These are phyloP conservation scores for Solanum lycopersicoides DNA, from an alignment of 257 asterid genomes.

Conservation along the genomic window DNA sequence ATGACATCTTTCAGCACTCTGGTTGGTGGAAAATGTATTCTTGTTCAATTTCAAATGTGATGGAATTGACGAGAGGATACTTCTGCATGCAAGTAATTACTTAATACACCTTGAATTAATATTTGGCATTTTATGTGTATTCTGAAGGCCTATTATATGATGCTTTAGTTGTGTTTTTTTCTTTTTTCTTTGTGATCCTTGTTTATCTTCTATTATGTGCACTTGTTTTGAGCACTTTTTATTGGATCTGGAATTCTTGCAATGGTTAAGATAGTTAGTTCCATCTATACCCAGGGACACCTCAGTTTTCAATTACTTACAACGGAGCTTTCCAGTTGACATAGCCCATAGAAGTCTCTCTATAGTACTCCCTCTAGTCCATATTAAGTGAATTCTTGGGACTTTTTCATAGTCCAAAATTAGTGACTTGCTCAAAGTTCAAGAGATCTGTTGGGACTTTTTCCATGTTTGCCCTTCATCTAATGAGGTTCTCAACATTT, in stretches of 20 bases:
- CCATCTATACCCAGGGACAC: not conserved
- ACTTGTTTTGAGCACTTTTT: not conserved
- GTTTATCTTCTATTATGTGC: not conserved
- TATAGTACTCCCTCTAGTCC: not conserved
- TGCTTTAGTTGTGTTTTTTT: not conserved
- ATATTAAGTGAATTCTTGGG: no score
- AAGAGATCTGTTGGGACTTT: no score
- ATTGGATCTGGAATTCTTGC: not conserved
- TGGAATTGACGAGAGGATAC: slow-evolving; percentile 36
- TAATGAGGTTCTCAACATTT: no score
- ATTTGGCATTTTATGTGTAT: not conserved
- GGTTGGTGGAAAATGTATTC: slow-evolving; percentile 83
- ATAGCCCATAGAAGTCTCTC: not conserved
- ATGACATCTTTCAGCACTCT: slow-evolving; percentile 47
- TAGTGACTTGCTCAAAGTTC: no score
- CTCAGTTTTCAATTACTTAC: not conserved
- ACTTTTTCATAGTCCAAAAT: no score
- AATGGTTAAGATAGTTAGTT: not conserved
- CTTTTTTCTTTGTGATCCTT: not conserved
- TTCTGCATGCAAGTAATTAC: slow-evolving; percentile 82
- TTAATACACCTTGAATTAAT: not conserved
- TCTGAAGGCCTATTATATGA: not conserved
- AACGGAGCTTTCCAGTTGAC: not conserved
- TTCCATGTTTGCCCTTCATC: no score
- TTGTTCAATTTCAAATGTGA: slow-evolving; percentile 55